phyloP scores from a whole-genome alignment of 1,284 basidiomycete species.

The Phylloboletellus chloephorus region DNA sequence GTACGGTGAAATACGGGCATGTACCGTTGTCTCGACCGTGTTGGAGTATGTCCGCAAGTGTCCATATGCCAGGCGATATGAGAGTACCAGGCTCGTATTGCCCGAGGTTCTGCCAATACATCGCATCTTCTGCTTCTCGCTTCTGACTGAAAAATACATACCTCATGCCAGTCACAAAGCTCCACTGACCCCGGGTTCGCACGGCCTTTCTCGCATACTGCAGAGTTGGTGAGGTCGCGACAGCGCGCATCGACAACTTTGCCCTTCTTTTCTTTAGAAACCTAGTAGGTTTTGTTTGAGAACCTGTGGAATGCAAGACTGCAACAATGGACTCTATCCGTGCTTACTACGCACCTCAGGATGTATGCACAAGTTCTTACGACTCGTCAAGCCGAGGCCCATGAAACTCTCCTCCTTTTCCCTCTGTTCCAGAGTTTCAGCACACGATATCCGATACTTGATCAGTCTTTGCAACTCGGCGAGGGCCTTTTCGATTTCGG shows the following conservation, averaged over 20 bases:
- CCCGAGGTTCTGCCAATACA: constrained; percentile 52
- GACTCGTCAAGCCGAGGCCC: constrained; percentile 89
- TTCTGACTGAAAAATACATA: constrained; percentile 33
- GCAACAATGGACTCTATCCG: background rate
- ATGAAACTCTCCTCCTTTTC: constrained; percentile 81
- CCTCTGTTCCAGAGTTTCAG: constrained; percentile 70
- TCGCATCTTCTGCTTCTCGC: constrained; percentile 2
- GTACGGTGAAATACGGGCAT: constrained; percentile 96
- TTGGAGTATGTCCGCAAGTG: constrained; percentile 88
- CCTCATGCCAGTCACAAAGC: constrained; percentile 95
- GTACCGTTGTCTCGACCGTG: constrained; percentile 82
- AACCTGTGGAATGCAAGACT: background rate
- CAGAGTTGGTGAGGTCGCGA: constrained; percentile 89
- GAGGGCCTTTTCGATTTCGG: constrained; percentile 98
- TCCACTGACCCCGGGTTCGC: constrained; percentile 89
- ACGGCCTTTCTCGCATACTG: constrained; percentile 80
- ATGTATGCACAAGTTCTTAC: constrained; percentile 96
- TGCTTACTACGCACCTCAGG: constrained; percentile 64
- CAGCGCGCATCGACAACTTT: constrained; percentile 96
- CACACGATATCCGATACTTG: constrained; percentile 74
- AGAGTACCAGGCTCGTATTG: constrained; percentile 81
- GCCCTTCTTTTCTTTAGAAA: constrained; percentile 96
- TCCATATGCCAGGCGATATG: constrained; percentile 88
- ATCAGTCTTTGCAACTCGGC: constrained; percentile 94
- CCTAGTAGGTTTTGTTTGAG: constrained; percentile 40